Base-by-base conservation (phyloP, 306 rosid species). In the Gastrolobium villosum region DNA sequence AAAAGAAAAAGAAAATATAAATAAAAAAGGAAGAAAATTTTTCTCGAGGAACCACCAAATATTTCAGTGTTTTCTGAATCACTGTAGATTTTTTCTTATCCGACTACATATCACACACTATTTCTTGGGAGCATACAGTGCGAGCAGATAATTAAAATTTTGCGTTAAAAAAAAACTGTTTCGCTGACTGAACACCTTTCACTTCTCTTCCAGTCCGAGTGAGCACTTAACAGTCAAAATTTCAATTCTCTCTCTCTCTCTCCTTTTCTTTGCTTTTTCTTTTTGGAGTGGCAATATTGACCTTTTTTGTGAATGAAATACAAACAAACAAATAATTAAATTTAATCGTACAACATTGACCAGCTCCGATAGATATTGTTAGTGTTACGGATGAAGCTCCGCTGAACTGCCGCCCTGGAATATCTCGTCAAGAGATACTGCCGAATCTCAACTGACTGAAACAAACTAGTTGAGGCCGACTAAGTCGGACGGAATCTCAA, bases 281-380 rank as follows among this genome's bases (percentile, higher is more conserved):
- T 7, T 6, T 30, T 10, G 2, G 4, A 35, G 10, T 31, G 46
- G 39, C 59, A 57, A 68, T 10, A 4, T 30, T 40, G 59, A 46
- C 60, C 60, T 70, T 78, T 60, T 43, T 40, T 55, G 36, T 62
- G 56, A 67, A 65, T 64, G 10, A 56, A 65, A 68, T 49, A 5
- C 8, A 54, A 63, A 53, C 35, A 61, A 63, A 53, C 35, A 61
- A 53, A 43, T n/a, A 45, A 64, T 74, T 55, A 15, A 52, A 81
- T 34, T 81, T 43, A 20, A 67, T 67, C n/a, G 50, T 65, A 56
- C 74, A 63, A 3, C 55, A 56, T 67, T 82, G 73, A 36, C 43
- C 56, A 85, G 45, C 65, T 9, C 5, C 32, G 81, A 64, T 13
- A 66, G 71, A 37, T 36, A 14, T 67, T 9, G 40, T 26, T 10